These are phyloP conservation scores for Colletotrichum paranaense DNA, from an alignment of 2,329 filamentous ascomycete species.

Conservation along the genomic window DNA sequence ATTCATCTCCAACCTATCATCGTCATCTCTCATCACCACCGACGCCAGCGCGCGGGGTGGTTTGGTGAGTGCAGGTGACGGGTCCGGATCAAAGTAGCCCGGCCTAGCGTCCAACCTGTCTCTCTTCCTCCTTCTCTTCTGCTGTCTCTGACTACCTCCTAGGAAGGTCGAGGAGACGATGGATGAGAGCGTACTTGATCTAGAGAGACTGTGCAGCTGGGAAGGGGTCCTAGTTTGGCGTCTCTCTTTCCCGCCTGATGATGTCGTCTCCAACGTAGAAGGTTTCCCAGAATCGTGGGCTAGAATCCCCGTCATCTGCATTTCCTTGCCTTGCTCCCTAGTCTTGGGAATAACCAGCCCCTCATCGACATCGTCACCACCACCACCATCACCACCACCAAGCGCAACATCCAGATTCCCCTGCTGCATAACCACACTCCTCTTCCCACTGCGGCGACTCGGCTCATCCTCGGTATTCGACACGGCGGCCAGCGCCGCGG, in stretches of 20 bases:
- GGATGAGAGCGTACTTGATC: not conserved
- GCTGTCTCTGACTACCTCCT: not conserved
- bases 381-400: not conserved
- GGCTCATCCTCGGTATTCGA: not conserved
- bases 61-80: not conserved
- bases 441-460: not conserved
- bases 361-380: not conserved
- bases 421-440: not conserved
- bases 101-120: slow-evolving; percentile 20
- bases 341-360: not conserved
- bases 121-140: slow-evolving; percentile 7
- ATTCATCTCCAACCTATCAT: slow-evolving; percentile 32
- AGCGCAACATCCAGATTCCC: not conserved
- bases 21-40: not conserved
- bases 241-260: not conserved
- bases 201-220: not conserved
- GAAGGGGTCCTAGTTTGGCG: not conserved
- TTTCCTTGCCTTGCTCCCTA: not conserved
- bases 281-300: too few species aligned
- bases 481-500: not conserved
- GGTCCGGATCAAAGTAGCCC: slow-evolving; percentile 29
- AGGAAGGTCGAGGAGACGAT: slow-evolving; percentile 3
- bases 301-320: not conserved
- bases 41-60: not conserved
- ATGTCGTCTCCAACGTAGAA: not conserved